A percentile compares a stretch with the other conserved stretches of the same genome.
Conservation (phyloP, 441 rosid species). For the Erodium moschatum region DNA sequence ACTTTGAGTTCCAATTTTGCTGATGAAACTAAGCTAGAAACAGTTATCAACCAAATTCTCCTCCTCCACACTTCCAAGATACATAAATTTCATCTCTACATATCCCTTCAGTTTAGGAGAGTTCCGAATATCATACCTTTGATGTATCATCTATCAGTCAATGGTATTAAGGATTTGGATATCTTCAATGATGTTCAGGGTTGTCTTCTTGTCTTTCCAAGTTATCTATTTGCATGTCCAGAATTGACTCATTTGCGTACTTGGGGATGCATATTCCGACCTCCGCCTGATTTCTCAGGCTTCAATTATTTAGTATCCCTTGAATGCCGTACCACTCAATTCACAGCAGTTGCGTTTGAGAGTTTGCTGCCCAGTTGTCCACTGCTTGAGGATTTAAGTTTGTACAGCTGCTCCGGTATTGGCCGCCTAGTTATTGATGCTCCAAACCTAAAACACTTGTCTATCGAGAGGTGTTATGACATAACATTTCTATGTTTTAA, state of each 20-base stretch:
- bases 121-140: constrained; percentile 1
- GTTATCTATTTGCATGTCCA: neutral
- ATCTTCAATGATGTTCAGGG: neutral
- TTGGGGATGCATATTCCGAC: neutral
- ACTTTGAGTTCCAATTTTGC: neutral
- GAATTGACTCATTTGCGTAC: neutral
- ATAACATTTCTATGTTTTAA: neutral
- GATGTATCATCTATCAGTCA: neutral
- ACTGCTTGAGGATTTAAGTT: neutral
- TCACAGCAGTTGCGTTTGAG: neutral
- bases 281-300: neutral
- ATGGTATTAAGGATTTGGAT: neutral
- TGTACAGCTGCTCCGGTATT: neutral
- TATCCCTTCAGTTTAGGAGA: neutral
- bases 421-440: neutral
- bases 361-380: neutral
- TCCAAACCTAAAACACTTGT: neutral
- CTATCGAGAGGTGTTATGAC: neutral
- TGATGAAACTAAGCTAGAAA: neutral
- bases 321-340: neutral
- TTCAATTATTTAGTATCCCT: neutral
- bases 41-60: neutral
- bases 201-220: neutral
- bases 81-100: neutral
- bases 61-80: neutral